Conservation (phyloP, 345 rosid species). For the Turnera subulata region DNA sequence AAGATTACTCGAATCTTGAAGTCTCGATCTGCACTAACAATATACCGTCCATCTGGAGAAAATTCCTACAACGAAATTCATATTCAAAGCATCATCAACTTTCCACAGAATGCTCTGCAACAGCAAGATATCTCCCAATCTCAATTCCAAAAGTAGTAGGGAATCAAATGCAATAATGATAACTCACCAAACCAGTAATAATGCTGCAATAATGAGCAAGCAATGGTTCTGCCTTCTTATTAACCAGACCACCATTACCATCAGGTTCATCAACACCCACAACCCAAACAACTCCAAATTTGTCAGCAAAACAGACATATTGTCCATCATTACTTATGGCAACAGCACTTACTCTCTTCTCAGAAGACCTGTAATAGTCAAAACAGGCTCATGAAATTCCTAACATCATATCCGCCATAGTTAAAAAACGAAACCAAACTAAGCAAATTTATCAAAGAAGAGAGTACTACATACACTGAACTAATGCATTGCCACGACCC, state of each 20-base stretch:
- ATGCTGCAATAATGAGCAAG: conserved; percentile 97
- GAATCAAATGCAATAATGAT: conserved; percentile 1
- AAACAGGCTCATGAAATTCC: not conserved
- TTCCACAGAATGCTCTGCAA: too few species aligned
- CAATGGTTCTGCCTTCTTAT: conserved; percentile 59
- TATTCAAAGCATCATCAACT: too few species aligned
- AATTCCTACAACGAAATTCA: conserved; percentile 53
- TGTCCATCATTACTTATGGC: conserved; percentile 62
- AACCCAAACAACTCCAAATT: conserved; percentile 96
- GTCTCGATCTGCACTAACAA: conserved; percentile 85
- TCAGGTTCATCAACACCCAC: conserved; percentile 46
- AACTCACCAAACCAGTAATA: conserved; percentile 73
- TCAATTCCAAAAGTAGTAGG: too few species aligned
- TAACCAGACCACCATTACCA: conserved; percentile 27
- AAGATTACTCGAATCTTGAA: conserved; percentile 78
- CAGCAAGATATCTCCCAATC: too few species aligned
- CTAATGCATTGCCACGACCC: conserved; percentile 68
- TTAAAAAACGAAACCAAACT: not conserved
- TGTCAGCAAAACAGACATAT: conserved; percentile 82
- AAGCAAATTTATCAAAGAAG: not conserved
- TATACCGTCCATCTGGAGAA: conserved; percentile 71
- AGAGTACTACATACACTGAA: conserved; percentile 48
- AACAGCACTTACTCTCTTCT: conserved; percentile 88
- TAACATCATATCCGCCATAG: not conserved
- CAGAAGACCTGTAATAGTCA: conserved; percentile 50